Base-by-base conservation (phyloP, 805 yeast genomes). In the Sugiyamaella smithiae region DNA sequence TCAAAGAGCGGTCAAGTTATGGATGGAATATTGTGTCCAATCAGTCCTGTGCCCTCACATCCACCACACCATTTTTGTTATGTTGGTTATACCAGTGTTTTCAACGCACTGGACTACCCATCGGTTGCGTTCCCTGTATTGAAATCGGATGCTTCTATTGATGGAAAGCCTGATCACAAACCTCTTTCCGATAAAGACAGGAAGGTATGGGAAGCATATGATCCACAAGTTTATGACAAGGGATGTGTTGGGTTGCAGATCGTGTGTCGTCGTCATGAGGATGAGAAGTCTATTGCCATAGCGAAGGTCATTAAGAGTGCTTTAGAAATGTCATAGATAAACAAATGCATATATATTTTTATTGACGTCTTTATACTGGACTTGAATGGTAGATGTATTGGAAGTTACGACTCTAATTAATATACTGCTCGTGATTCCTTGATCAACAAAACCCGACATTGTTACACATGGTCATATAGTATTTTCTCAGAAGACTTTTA, bases 231-330 rank as follows among this genome's bases (percentile, higher is more conserved):
- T 38, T 67, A 64, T 46, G 68, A 71, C 49, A 78, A 77, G 2
- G 78, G 77, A 57, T 84, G 85, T 0, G 78, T 81, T 2, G 69
- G 75, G 2, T 54, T 81, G 9, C 88, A 82, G 59, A 53, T 82
- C 20, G 73, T 79, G 14, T 74, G 82, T 26, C 69, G 76, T 46
- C 70, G 82, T 46, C 76, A 73, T 51, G 75, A 80, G 51, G 88
- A 82, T 58, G 88, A 82, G 57, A 75, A 77, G 57, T 73, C 74
- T 3, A 60, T 80, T 25, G 70, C 48, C 24, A 58, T 75, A 52
- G 54, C 54, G 11, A 50, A 45, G 64, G 49, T 51, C 6, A 44
- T 51, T 16, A 26, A 17, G 11, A 14, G 28, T 5, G 49, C 52
- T 3, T 24, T 51, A 11, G 37, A 17, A 5, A 4, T 11, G 37